Percentiles rank a stretch among this genome's conserved stretches.
Conservation (phyloP, 108 stramenopile genomes). For the Fistulifera pelliculosa region DNA sequence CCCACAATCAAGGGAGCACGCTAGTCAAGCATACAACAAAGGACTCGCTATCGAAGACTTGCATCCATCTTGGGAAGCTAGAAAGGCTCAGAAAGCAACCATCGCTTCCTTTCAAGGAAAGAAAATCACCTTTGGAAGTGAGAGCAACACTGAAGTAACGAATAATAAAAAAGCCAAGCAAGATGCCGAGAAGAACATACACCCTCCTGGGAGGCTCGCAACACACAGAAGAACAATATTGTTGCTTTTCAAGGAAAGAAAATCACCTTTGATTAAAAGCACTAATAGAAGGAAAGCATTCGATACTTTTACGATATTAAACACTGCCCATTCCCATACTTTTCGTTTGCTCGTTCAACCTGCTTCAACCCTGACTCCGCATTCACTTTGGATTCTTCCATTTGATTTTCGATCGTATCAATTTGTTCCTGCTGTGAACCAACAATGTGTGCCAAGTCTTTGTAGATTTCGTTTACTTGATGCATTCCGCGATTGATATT, state of each 20-base stretch:
- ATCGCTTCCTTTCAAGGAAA: slow-evolving; percentile 74
- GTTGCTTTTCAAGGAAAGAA: slow-evolving; percentile 63
- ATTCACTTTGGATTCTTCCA: slow-evolving; percentile 69
- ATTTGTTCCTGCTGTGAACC: slow-evolving; percentile 80
- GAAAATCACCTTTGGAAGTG: slow-evolving; percentile 66
- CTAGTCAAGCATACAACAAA: slow-evolving; percentile 12
- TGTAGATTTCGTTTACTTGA: slow-evolving; percentile 88
- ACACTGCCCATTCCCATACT: slow-evolving; percentile 22
- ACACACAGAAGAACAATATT: slow-evolving; percentile 63
- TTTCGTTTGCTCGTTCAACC: slow-evolving; percentile 76
- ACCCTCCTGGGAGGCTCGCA: slow-evolving; percentile 69
- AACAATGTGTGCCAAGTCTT: slow-evolving; percentile 80
- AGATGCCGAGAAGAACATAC: too few relatives aligned
- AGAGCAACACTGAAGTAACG: not conserved
- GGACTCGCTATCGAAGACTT: slow-evolving; percentile 15
- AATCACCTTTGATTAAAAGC: not conserved
- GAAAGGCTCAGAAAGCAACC: slow-evolving; percentile 53
- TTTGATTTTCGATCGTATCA: slow-evolving; percentile 76
- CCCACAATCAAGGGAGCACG: slow-evolving; percentile 52
- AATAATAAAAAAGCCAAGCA: too few relatives aligned
- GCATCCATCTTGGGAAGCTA: slow-evolving; percentile 82
- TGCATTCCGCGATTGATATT: slow-evolving; percentile 84
- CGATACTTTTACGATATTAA: slow-evolving; percentile 13
- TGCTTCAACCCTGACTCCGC: slow-evolving; percentile 74
- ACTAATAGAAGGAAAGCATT: too few relatives aligned